Evolutionary conservation across 73 alveolate species (phyloP), one percentile per base, ranked within the genome.

Genomic region (Symbiodinium pilosum): DNA sequence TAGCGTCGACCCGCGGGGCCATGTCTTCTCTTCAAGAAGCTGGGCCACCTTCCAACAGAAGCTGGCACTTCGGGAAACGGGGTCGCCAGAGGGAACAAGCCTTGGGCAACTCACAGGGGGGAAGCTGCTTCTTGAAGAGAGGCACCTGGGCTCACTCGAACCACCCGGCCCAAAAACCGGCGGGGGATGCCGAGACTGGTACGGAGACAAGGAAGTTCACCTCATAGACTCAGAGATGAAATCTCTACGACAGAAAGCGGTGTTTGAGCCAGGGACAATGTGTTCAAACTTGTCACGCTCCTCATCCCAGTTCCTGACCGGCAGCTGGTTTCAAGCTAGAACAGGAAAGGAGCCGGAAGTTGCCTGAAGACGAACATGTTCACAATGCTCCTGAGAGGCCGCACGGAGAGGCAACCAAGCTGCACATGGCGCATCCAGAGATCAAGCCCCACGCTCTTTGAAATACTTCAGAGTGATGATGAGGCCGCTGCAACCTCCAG

Each of bases 41-140:
- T 88, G 95, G 43, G 95, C 95, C 95, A 88, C 95, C 52, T 56
- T 20, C 59, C 6, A 9, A 14, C 21, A 6, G 14, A 47, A 47
- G n/a, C n/a, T n/a, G n/a, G n/a, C n/a, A n/a, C n/a, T n/a, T n/a
- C n/a, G n/a, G n/a, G n/a, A n/a, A n/a, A n/a, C n/a, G n/a, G n/a
- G n/a, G n/a, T n/a, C n/a, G 59, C 59, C 14, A 47, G 21, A 47
- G 59, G 59, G 59, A 47, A 47, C 59, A 47, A 14, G 38, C 93
- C 93, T 92, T 92, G 26, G 98, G 98, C 83, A 68, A n/a, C 83
- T 92, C 98, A 34, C 89, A 92, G 81, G 87, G 51, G 12, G 98
- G 98, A 39, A 92, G 89, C 98, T 92, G 98, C 98, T 92, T 68
- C 69, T 92, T 92, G 89, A 92, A 92, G 88, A 92, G 98, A 32